Base-by-base conservation (phyloP, 805 yeast species). In the Metschnikowia lochheadii region DNA sequence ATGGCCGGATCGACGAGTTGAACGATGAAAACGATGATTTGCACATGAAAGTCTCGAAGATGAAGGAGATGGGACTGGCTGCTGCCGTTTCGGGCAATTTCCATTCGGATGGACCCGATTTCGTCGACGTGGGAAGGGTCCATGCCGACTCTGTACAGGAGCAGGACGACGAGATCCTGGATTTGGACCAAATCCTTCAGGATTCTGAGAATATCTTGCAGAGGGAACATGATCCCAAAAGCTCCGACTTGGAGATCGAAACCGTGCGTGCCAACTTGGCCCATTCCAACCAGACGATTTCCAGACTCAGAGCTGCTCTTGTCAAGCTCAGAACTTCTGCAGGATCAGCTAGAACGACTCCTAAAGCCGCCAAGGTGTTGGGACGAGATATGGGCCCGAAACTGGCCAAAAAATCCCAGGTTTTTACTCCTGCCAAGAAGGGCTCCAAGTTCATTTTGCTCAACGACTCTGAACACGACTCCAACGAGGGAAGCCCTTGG, bases 1-100 rank as follows among this genome's bases (percentile, higher is more conserved):
- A 76, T 56, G 64, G 63, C 3, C 76, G 80, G 43, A 79, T 85
- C 43, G 76, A 75, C 32, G 84, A 80, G 44, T 67, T 86, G 53
- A 86, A 85, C 62, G 85, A 84, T 58, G 90, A 84, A 60, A 85
- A 85, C 64, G 87, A 83, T 55, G 71, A 72, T 20, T 68, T 85
- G 49, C 80, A 77, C 59, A 63, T 69, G 53, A 70, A 76, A 46
- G 46, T 70, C 17, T 44, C 63, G 51, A 49, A 50, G 26, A 15
- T 54, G 44, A 48, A 54, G 44, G 48, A 58, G 48, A 10, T n/a
- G 31, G 11, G 44, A n/a, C 48, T 37, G 3, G 39, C 17, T 1
- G n/a, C n/a, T 8, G 26, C 46, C 10, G 26, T 11, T 21, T n/a
- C 14, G n/a, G 33, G 45, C 11, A 29, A 17, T 2, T 15, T 34